phyloP scores from a whole-genome alignment of 257 asterid species.

The Mentha longifolia region DNA sequence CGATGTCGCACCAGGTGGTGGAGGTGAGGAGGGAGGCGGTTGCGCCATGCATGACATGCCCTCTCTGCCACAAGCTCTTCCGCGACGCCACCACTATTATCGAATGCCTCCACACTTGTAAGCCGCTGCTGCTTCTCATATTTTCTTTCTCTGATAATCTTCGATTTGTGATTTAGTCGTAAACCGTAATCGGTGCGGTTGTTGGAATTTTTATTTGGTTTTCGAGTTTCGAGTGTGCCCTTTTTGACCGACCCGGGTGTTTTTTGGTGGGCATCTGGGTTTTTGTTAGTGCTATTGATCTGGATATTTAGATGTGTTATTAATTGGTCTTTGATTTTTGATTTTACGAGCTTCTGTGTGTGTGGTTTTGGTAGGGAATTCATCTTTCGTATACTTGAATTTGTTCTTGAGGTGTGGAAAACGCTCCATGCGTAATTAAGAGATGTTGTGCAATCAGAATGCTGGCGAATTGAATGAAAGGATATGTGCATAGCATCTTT shows the following conservation, averaged over 20 bases:
- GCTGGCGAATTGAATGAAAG: conserved; percentile 28
- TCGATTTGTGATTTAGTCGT: conserved; percentile 28
- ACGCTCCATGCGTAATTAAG: neutral
- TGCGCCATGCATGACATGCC: conserved; percentile 73
- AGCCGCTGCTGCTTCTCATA: conserved; percentile 29
- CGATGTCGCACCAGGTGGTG: conserved; percentile 51
- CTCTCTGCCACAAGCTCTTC: conserved; percentile 56
- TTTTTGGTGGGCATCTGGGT: conserved; percentile 25
- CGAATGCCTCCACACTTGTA: conserved; percentile 72
- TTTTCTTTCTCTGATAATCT: neutral
- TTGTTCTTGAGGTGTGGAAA: conserved; percentile 12
- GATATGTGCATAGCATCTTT: conserved; percentile 12
- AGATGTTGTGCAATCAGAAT: conserved; percentile 15
- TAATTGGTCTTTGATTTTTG: conserved; percentile 20
- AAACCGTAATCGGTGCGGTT: conserved; percentile 12
- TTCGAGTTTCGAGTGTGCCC: conserved; percentile 17
- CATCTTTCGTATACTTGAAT: conserved; percentile 17
- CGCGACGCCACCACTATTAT: conserved; percentile 64
- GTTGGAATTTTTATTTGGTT: conserved; percentile 13
- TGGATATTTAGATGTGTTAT: conserved; percentile 28
- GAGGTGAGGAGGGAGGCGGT: conserved; percentile 49
- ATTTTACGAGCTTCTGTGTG: neutral
- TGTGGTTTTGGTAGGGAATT: conserved; percentile 8
- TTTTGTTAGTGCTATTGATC: conserved; percentile 31
- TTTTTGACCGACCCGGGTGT: conserved; percentile 38